Percentiles rank a stretch among this genome's conserved stretches.
Evolutionary conservation across 2,329 filamentous ascomycete species (phyloP).

Genomic region (Cordyceps farinosa): DNA sequence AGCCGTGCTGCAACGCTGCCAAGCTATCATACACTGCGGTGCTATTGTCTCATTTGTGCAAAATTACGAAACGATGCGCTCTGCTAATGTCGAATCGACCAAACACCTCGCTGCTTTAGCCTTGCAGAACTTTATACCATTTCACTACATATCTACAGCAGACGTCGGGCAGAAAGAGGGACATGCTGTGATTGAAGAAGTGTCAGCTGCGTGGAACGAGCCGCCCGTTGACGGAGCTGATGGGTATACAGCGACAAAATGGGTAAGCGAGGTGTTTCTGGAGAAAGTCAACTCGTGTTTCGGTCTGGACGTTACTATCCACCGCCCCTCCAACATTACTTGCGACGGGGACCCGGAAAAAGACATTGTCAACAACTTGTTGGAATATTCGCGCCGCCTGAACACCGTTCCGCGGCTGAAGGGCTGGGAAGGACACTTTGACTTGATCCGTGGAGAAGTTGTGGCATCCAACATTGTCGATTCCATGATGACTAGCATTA

Average conservation of each 20-base stretch:
- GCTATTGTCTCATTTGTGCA: slow-evolving; percentile 38
- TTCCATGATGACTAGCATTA: not conserved
- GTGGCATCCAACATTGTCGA: not conserved
- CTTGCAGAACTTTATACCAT: not conserved
- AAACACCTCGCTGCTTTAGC: slow-evolving; percentile 31
- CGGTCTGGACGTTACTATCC: not conserved
- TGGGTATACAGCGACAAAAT: slow-evolving; percentile 34
- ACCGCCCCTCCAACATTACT: not conserved
- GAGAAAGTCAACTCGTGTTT: slow-evolving; percentile 19
- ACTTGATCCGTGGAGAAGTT: not conserved
- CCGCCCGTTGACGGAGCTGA: slow-evolving; percentile 25
- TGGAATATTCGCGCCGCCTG: slow-evolving; percentile 2
- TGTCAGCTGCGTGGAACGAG: slow-evolving; percentile 11
- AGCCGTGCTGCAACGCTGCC: not conserved
- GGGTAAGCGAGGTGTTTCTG: slow-evolving; percentile 33
- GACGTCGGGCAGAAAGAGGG: not conserved
- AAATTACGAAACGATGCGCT: slow-evolving; percentile 32
- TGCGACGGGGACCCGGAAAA: not conserved
- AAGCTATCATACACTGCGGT: slow-evolving; percentile 33
- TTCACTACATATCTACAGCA: slow-evolving; percentile 7
- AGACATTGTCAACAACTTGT: slow-evolving; percentile 9
- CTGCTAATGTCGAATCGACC: slow-evolving; percentile 34
- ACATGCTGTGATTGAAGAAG: slow-evolving; percentile 9
- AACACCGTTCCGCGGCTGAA: not conserved
- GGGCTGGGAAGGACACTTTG: slow-evolving; percentile 7